These are phyloP conservation scores for Colletotrichum ledebouriae DNA, from an alignment of 2,329 filamentous ascomycete species.

Conservation along the genomic window DNA sequence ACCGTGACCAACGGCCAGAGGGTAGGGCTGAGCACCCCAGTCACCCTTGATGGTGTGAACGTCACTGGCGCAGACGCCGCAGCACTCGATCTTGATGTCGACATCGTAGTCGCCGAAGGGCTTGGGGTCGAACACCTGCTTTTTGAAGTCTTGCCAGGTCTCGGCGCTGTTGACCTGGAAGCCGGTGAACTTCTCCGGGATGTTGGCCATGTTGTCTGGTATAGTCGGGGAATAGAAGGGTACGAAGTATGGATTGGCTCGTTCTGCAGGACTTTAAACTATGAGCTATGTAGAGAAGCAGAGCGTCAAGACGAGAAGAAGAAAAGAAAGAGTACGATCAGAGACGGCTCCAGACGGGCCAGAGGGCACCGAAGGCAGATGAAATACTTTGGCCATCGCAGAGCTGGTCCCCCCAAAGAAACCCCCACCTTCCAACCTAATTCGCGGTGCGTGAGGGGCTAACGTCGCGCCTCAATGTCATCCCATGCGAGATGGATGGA, in stretches of 20 bases:
- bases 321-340: background rate
- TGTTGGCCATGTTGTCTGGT: slow-evolving; percentile 57
- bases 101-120: slow-evolving; percentile 89
- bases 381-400: slow-evolving; percentile 41
- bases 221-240: slow-evolving; percentile 12
- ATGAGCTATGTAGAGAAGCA: slow-evolving; percentile 3
- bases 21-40: slow-evolving; percentile 74
- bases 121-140: slow-evolving; percentile 85
- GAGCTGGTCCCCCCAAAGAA: slow-evolving; percentile 18
- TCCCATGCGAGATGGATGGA: slow-evolving; percentile 29
- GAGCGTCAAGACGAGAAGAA: slow-evolving; percentile 24
- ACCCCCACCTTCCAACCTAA: slow-evolving; percentile 36
- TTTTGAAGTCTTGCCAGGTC: slow-evolving; percentile 72
- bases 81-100: slow-evolving; percentile 87
- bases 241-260: background rate
- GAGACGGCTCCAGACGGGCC: slow-evolving; percentile 1
- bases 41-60: slow-evolving; percentile 78
- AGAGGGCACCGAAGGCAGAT: slow-evolving; percentile 34
- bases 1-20: slow-evolving; percentile 77
- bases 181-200: slow-evolving; percentile 71
- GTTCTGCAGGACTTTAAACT: background rate
- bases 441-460: slow-evolving; percentile 34
- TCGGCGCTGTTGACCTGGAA: slow-evolving; percentile 70
- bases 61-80: slow-evolving; percentile 81
- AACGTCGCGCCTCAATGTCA: slow-evolving; percentile 33